Evolutionary conservation across 495 filamentous ascomycete species (phyloP), one percentile per base, ranked within the genome.

Genomic region (Penicillium psychrofluorescens): DNA sequence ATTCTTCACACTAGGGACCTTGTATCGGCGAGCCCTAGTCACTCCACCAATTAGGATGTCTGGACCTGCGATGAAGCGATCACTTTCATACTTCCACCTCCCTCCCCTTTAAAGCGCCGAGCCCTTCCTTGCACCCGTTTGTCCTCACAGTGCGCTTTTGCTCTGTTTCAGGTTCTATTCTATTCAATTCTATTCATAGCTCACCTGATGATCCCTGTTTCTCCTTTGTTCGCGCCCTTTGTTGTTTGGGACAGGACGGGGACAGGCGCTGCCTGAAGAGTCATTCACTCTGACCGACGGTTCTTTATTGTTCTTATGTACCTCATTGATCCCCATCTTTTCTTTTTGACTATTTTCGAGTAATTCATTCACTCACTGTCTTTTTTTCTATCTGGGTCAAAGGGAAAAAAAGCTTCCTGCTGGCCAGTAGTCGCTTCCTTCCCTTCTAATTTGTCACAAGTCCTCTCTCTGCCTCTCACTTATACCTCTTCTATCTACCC

Each of bases 381-480:
- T 38, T 38, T 49, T 43, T 22, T 27, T 40, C 31, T 44, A 22
- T 22, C 4, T 4, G 22, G 22, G 22, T 22, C 22, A 6, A 29
- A 40, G 29, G n/a, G n/a, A 29, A 9, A 28, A 28, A 29, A 49
- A 43, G 51, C 54, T 44, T 54, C 50, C 61, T 67, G 59, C 63
- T 66, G 66, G 68, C 41, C 62, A 57, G 61, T 22, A 3, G 22
- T 49, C 29, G 44, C 62, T 61, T 59, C 54, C 53, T 57, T 56
- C 54, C 54, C 41, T 55, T 62, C 58, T 63, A 52, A 59, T 61
- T 55, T 50, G 52, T 64, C 6, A 4, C 29, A 40, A 43, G 46
- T 22, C 37, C 41, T 47, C 11, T 48, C 35, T 29, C 33, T 37
- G 39, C 38, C 41, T 52, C 39, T 37, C 45, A 34, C 51, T 57